Base-by-base conservation (phyloP, 345 rosid genomes). In the Luvunga scandens region DNA sequence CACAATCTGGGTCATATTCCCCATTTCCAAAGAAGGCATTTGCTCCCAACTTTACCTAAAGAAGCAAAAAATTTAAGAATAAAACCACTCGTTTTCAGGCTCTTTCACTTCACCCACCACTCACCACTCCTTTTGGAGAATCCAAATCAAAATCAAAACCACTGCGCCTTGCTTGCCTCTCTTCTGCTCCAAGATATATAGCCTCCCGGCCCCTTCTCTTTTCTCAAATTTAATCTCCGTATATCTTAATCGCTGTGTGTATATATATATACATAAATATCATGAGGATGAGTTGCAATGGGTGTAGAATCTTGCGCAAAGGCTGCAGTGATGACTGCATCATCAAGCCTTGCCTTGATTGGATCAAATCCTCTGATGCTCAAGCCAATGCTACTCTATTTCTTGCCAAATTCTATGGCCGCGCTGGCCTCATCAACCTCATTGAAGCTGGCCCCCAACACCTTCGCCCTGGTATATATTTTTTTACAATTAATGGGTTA, bases 341-440 rank as follows among this genome's bases (percentile, higher is more conserved):
- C 78, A 91, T 91, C 61, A 86, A 90, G 66, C 93, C 93, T 71
- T 91, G 95, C 50, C 86, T 91, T 56, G 90, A 89, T 19, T 91
- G 95, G 95, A 91, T 91, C 87, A 82, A 78, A 73, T 81, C 83
- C 39, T 78, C 95, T 16, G 95, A 89, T 27, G 86, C 95, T 7
- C 95, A 91, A 69, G 91, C 92, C 75, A 88, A 88, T 78, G 95
- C 95, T 7, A 91, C 95, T 39, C 89, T 91, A 45, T 91, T 91
- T 80, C 93, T 89, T 13, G 92, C 94, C 76, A 91, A 91, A 81
- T 91, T 89, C 75, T 91, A 89, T 12, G 94, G 94, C 71, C 95
- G 95, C 31, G 92, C 95, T 6, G 95, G 93, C 55, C 91, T 91
- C 67, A 73, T 89, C 80, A 91, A 91, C 77, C 95, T 89, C 81